Conservation (phyloP, 1,139 yeast species). For the Saccharomyces hybrid region DNA sequence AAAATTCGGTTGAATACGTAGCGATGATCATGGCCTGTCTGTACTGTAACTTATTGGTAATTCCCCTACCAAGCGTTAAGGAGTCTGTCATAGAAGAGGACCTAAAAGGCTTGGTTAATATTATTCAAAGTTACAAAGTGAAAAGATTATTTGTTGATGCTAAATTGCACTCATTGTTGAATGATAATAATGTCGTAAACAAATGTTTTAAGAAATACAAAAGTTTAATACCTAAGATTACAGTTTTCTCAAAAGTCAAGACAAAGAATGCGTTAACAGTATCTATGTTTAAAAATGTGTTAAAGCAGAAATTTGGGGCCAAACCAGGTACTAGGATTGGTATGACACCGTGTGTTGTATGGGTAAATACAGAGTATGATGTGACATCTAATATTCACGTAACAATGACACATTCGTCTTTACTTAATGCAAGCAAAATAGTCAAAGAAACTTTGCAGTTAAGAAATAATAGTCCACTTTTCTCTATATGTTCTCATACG, state of each 20-base stretch:
- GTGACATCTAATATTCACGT: slow-evolving; percentile 21
- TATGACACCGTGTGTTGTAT: slow-evolving; percentile 26
- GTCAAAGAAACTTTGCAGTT: slow-evolving; percentile 88
- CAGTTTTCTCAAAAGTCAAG: slow-evolving; percentile 28
- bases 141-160: slow-evolving; percentile 67
- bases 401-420: slow-evolving; percentile 45
- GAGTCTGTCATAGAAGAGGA: slow-evolving; percentile 67
- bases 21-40: slow-evolving; percentile 83
- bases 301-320: slow-evolving; percentile 17
- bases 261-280: slow-evolving; percentile 19
- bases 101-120: slow-evolving; percentile 55
- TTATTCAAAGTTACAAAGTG: slow-evolving; percentile 63
- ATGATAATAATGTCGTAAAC: slow-evolving; percentile 38
- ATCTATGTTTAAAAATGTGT: slow-evolving; percentile 13
- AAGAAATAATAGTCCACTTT: slow-evolving; percentile 59
- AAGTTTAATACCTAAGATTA: slow-evolving; percentile 24
- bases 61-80: slow-evolving; percentile 75
- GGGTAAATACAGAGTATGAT: slow-evolving; percentile 31
- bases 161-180: slow-evolving; percentile 64
- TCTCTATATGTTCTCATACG: slow-evolving; percentile 83
- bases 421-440: slow-evolving; percentile 76
- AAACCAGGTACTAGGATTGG: slow-evolving; percentile 19
- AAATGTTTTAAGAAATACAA: slow-evolving; percentile 42
- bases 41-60: slow-evolving; percentile 67
- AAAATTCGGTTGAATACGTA: slow-evolving; percentile 80